These are phyloP conservation scores for Dichotomopilus funicola DNA, from an alignment of 2,329 filamentous ascomycete genomes.

Conservation along the genomic window DNA sequence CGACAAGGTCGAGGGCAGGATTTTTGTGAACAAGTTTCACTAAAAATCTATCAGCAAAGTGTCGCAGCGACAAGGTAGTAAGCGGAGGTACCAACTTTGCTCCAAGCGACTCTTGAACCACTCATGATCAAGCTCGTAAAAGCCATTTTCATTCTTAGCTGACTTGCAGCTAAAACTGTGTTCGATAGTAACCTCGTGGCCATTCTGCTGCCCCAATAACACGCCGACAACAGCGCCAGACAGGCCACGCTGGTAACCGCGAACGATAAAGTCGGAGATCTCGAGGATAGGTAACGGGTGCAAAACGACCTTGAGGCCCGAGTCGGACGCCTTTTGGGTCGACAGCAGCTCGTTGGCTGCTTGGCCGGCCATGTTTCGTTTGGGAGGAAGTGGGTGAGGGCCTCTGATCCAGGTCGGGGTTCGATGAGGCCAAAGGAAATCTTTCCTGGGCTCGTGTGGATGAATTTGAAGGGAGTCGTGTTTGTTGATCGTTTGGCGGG, in stretches of 20 bases:
- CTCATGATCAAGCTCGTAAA: slow-evolving; percentile 55
- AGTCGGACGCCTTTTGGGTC: slow-evolving; percentile 61
- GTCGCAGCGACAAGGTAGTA: no score
- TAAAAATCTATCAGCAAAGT: slow-evolving; percentile 31
- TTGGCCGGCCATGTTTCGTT: slow-evolving; percentile 40
- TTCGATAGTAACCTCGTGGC: slow-evolving; percentile 83
- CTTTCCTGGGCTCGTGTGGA: background rate
- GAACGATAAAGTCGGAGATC: slow-evolving; percentile 93
- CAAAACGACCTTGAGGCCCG: slow-evolving; percentile 70
- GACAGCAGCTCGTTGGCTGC: slow-evolving; percentile 55
- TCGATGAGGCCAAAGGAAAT: no score
- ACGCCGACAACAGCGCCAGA: slow-evolving; percentile 74
- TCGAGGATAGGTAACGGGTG: slow-evolving; percentile 93
- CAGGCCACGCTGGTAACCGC: slow-evolving; percentile 74
- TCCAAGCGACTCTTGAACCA: slow-evolving; percentile 77
- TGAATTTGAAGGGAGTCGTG: background rate
- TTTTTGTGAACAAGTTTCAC: slow-evolving; percentile 85
- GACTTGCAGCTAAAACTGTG: slow-evolving; percentile 82
- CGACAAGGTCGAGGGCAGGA: slow-evolving; percentile 77
- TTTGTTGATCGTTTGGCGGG: slow-evolving; percentile 6
- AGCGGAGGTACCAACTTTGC: slow-evolving; percentile 58
- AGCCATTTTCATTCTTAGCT: slow-evolving; percentile 42
- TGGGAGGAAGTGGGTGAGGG: background rate
- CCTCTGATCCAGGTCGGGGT: no score
- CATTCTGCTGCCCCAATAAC: slow-evolving; percentile 86